Conservation (phyloP, 441 rosid species). For the Capsella rubella region DNA sequence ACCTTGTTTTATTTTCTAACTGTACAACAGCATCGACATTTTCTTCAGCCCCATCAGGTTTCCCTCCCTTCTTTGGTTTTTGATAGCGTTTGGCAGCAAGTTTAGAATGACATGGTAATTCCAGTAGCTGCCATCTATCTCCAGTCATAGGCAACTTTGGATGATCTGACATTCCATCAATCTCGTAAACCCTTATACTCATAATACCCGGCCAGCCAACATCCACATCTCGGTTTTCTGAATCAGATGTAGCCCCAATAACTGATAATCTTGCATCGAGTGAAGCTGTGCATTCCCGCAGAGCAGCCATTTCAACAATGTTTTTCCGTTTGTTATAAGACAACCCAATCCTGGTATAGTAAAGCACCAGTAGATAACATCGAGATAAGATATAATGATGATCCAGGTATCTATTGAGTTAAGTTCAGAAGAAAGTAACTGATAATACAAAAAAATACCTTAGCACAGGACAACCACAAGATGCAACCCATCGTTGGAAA, state of each 20-base stretch:
- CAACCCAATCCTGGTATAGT: slow-evolving; percentile 83
- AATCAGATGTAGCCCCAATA: slow-evolving; percentile 64
- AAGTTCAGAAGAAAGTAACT: slow-evolving; percentile 24
- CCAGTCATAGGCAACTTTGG: slow-evolving; percentile 96
- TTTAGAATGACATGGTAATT: slow-evolving; percentile 96
- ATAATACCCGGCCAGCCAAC: slow-evolving; percentile 98
- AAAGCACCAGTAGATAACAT: slow-evolving; percentile 24
- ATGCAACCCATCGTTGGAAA: slow-evolving; percentile 94
- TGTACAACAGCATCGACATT: slow-evolving; percentile 69
- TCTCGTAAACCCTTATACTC: slow-evolving; percentile 95
- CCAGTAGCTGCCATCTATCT: slow-evolving; percentile 94
- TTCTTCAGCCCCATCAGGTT: slow-evolving; percentile 96
- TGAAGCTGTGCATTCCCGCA: slow-evolving; percentile 83
- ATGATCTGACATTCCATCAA: slow-evolving; percentile 97
- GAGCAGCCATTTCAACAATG: slow-evolving; percentile 88
- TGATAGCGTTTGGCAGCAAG: slow-evolving; percentile 93
- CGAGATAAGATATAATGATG: slow-evolving; percentile 19
- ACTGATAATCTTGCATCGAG: slow-evolving; percentile 66
- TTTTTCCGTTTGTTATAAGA: slow-evolving; percentile 97
- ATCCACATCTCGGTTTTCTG: slow-evolving; percentile 89
- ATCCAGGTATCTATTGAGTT: slow-evolving; percentile 10
- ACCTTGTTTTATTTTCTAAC: slow-evolving; percentile 84
- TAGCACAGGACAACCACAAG: slow-evolving; percentile 88
- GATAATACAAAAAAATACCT: slow-evolving; percentile 58
- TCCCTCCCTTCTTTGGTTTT: slow-evolving; percentile 92